These are phyloP conservation scores for Amesomyces nigricolor DNA, from an alignment of 2,329 filamentous ascomycete genomes.

Conservation along the genomic window DNA sequence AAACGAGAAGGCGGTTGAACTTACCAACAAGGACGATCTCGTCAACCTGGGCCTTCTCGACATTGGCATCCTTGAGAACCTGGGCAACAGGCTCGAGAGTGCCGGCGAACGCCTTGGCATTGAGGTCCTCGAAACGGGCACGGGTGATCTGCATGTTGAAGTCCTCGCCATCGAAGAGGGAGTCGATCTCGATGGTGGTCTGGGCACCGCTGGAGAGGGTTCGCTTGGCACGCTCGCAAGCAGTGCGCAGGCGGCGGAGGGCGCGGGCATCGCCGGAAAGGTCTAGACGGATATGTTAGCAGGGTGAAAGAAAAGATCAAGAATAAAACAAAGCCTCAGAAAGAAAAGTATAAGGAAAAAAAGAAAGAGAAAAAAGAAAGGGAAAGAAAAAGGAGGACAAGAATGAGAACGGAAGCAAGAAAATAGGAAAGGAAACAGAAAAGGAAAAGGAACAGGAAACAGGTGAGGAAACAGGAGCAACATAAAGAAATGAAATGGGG, in stretches of 20 bases:
- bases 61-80: conserved; percentile 85
- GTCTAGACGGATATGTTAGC: conserved; percentile 34
- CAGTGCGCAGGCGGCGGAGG: conserved; percentile 90
- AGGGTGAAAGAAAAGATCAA: conserved; percentile 4
- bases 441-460: too few species aligned
- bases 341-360: not conserved
- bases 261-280: conserved; percentile 81
- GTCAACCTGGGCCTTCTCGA: conserved; percentile 88
- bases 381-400: not conserved
- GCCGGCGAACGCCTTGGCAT: conserved; percentile 88
- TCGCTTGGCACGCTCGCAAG: conserved; percentile 99
- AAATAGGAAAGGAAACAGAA: too few species aligned
- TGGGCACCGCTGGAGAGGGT: conserved; percentile 96
- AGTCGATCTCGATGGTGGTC: conserved; percentile 98
- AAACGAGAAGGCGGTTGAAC: conserved; percentile 64
- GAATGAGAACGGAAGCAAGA: not conserved
- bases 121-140: conserved; percentile 98
- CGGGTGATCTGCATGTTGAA: conserved; percentile 97
- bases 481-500: too few species aligned
- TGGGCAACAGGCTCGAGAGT: conserved; percentile 94
- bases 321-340: not conserved
- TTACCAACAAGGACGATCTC: conserved; percentile 99
- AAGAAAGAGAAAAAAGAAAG: conserved; percentile 2
- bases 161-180: conserved; percentile 95
- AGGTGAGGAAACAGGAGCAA: too few species aligned